Evolutionary conservation across 495 filamentous ascomycete genomes (phyloP).

Genomic region (Aspergillus leporis): DNA sequence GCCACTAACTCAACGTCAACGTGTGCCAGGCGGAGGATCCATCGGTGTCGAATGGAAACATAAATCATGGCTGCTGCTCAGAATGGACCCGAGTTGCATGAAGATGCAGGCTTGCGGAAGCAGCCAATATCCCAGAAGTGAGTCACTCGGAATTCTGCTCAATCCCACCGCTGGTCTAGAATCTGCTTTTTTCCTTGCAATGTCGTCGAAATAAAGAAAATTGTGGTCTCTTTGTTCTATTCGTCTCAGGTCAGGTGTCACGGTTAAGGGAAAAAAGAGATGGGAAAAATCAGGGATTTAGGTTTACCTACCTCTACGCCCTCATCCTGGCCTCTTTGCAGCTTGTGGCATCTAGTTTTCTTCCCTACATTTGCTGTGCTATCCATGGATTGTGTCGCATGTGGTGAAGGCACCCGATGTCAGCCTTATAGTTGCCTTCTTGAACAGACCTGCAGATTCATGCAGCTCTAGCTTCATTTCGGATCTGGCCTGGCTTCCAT

Average conservation of each 20-base stretch:
- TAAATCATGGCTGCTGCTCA: conserved; percentile 48
- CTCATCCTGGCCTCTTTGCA: background rate
- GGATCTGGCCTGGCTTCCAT: conserved; percentile 17
- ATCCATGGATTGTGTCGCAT: conserved; percentile 8
- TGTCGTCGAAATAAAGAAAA: background rate
- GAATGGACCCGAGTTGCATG: conserved; percentile 50
- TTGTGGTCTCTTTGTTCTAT: conserved; percentile 4
- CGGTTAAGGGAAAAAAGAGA: background rate
- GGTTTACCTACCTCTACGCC: background rate
- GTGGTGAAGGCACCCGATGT: conserved; percentile 9
- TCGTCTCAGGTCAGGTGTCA: background rate
- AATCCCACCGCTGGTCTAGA: conserved; percentile 8
- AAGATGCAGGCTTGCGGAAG: conserved; percentile 52
- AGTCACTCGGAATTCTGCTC: conserved; percentile 26
- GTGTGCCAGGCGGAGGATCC: conserved; percentile 21
- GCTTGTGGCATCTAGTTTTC: conserved; percentile 2
- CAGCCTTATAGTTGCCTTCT: conserved; percentile 12
- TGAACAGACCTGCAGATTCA: conserved; percentile 4
- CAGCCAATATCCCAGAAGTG: conserved; percentile 52
- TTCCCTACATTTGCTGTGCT: conserved; percentile 8
- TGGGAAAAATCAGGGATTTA: background rate
- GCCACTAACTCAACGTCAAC: conserved; percentile 8
- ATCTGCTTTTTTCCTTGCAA: conserved; percentile 8
- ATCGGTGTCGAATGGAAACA: conserved; percentile 43
- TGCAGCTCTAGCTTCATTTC: conserved; percentile 5